Evolutionary conservation across 129 eudicot species (phyloP), one percentile per base, ranked within the genome.

Genomic region (Lonicera japonica): DNA sequence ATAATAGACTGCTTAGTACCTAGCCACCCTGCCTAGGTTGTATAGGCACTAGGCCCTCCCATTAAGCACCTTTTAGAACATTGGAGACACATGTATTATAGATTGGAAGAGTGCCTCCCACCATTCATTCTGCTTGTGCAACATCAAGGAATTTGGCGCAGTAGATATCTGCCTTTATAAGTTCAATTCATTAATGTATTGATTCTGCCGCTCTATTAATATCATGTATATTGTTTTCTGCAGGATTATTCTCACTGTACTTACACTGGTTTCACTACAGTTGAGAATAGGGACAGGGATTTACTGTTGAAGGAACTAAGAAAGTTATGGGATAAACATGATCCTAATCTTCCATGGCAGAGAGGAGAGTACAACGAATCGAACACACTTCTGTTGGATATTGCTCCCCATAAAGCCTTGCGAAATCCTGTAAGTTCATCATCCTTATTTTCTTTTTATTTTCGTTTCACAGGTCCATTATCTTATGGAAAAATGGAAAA

Each of bases 161-260:
- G 36, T 29, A 29, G 36, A 48, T 25, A 25, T 51, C 25, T 13
- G 54, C 59, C 25, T 7, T 23, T 65, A 25, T 25, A 18, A 10
- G 0, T 21, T 41, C 14, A 18, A 9, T 58, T 52, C 21, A 22
- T 14, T 34, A 54, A 18, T 29, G n/a, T 54, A 3, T 41, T 59
- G 17, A 21, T 5, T 63, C 14, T 8, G 17, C 0, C 34, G n/a
- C 66, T 21, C 22, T 4, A 15, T 60, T 11, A 16, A 39, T 24
- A 54, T 40, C 22, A 29, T 29, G 15, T 52, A 24, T 64, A 29
- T 29, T 46, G 21, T 39, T 54, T 70, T 47, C 29, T 81, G 58
- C 83, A 90, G 97, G 94, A 90, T 84, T 86, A 81, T 51, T 78
- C 83, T 55, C 94, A 86, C 53, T 90, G 95, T 69, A 83, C 88